These are phyloP conservation scores for Chenopodium quinoa DNA, from an alignment of 148 eudicot genomes.

Conservation along the genomic window DNA sequence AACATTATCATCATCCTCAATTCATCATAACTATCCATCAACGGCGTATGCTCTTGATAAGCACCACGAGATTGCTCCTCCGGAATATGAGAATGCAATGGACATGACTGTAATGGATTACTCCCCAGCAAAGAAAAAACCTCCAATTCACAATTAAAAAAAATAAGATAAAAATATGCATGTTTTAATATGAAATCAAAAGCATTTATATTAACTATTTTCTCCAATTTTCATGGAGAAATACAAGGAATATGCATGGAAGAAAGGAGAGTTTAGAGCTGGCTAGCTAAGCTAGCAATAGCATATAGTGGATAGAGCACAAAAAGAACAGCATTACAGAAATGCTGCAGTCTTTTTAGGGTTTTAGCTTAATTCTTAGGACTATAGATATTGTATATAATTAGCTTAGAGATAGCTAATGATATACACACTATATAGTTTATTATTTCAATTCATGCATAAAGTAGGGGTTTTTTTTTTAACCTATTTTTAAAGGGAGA, in stretches of 20 bases:
- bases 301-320: not conserved
- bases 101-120: slow-evolving; percentile 71
- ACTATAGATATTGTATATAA: slow-evolving; percentile 3
- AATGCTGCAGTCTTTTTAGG: slow-evolving; percentile 49
- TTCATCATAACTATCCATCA: not conserved
- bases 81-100: slow-evolving; percentile 28
- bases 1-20: not conserved
- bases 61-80: slow-evolving; percentile 9
- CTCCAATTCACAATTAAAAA: slow-evolving; percentile 53
- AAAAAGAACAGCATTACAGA: slow-evolving; percentile 49
- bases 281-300: slow-evolving; percentile 5
- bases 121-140: slow-evolving; percentile 58
- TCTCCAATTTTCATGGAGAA: not conserved
- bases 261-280: not conserved
- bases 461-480: not conserved
- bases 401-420: slow-evolving; percentile 1
- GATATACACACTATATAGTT: not conserved
- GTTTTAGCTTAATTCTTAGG: slow-evolving; percentile 5
- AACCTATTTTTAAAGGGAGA: not conserved
- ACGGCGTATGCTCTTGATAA: not conserved
- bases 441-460: not conserved
- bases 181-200: not conserved
- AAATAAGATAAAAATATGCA: not conserved
- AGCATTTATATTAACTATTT: not conserved
- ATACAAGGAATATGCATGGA: not conserved